Base-by-base conservation (phyloP, 2,329 filamentous ascomycete species). In the Dendryphion nanum region DNA sequence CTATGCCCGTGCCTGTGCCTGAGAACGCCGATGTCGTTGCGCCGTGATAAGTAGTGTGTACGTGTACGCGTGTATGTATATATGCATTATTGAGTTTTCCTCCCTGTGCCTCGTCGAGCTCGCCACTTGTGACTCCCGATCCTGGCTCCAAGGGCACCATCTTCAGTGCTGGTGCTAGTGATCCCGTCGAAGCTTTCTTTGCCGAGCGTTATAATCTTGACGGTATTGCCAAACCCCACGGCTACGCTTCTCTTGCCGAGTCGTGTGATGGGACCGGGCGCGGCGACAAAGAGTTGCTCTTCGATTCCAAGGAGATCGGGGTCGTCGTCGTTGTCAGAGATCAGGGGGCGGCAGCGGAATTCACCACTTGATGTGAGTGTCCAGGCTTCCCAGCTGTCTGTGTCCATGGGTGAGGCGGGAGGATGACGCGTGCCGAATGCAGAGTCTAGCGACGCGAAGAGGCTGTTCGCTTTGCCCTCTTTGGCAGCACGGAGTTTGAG, bases 121-220 rank as follows among this genome's bases (percentile, higher is more conserved):
- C 44, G 38, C 33, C 37, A 47, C 32, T 50, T 44, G 34, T 48
- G 41, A 12, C 36, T 32, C 6, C 42, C 50, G 18, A 47, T n/a
- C 16, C 40, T 32, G 15, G 39, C 7, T 15, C 44, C 42, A 3
- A 42, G 19, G 20, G 18, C 24, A 5, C 38, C 26, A 30, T 42
- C 38, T 53, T 18, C 61, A n/a, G 10, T 26, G 23, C 10, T n/a
- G 23, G 23, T 26, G 14, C 30, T 28, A 48, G 13, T 18, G n/a
- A 23, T 18, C 12, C 54, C 66, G 30, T 82, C 79, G 50, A 84
- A 85, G 20, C 77, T 71, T 55, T 85, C 83, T 45, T 79, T 75
- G 5, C 83, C 84, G 5, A 84, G 70, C 2, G 78, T 79, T 39
- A 89, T 75, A 35, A 89, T 68, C 64, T 89, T 89, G 53, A 89